phyloP scores from a whole-genome alignment of 768 basidiomycete species.

The Tylopilus balloui region DNA sequence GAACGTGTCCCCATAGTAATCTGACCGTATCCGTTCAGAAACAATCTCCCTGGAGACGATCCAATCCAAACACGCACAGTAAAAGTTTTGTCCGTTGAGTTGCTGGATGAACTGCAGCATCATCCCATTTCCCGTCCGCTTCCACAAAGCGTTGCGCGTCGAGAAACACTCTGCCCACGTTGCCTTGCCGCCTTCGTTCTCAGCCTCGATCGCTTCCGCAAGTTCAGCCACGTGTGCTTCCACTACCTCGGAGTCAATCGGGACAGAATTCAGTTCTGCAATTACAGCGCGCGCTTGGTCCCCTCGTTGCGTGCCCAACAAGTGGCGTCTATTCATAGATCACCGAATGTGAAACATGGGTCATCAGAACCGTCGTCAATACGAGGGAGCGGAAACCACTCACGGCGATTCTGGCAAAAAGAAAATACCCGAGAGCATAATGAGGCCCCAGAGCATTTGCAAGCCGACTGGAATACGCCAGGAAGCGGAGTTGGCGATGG shows the following conservation, averaged over 20 bases:
- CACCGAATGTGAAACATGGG: not conserved
- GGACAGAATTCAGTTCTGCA: conserved; percentile 13
- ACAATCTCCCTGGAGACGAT: not conserved
- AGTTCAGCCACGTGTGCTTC: conserved; percentile 12
- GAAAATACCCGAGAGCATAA: conserved; percentile 12
- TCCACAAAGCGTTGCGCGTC: conserved; percentile 15
- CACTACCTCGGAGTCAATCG: conserved; percentile 11
- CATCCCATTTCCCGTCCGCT: conserved; percentile 15
- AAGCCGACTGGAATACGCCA: conserved; percentile 15
- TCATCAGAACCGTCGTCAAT: not conserved
- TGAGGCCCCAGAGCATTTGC: conserved; percentile 11
- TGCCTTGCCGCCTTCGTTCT: conserved; percentile 15
- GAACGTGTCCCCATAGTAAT: conserved; percentile 17
- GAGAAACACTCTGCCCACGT: conserved; percentile 17
- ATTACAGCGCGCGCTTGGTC: conserved; percentile 13
- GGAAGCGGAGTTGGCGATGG: conserved; percentile 11
- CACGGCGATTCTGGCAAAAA: conserved; percentile 17
- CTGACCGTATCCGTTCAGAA: conserved; percentile 1
- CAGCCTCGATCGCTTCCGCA: conserved; percentile 13
- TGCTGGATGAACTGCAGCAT: conserved; percentile 17
- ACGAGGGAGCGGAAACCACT: not conserved
- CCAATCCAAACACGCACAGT: conserved; percentile 5
- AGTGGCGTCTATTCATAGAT: conserved; percentile 7
- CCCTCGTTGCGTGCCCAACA: not conserved
- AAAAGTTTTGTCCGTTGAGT: conserved; percentile 17